phyloP scores from a whole-genome alignment of 176 grass and related monocot species.

The Dactylis glomerata region DNA sequence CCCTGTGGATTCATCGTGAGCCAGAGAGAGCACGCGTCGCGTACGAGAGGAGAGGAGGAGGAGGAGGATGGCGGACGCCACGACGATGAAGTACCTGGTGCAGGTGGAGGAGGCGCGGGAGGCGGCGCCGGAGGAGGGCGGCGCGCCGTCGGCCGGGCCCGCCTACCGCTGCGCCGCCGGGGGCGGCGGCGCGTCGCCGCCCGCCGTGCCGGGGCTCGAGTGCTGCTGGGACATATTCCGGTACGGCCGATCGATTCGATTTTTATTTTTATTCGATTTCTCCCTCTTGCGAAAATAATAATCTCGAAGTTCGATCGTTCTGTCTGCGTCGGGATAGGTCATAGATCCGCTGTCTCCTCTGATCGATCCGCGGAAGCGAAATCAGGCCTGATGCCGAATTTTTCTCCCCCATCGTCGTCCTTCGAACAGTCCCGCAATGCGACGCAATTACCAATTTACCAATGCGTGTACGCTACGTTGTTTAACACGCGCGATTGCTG shows the following conservation, averaged over 20 bases:
- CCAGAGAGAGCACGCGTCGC: not conserved
- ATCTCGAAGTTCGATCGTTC: not conserved
- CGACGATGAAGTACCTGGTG: slow-evolving; percentile 64
- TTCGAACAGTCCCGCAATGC: not conserved
- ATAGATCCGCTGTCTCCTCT: slow-evolving; percentile 4
- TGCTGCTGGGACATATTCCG: slow-evolving; percentile 95
- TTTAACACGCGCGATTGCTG: slow-evolving; percentile 44
- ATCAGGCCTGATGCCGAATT: not conserved
- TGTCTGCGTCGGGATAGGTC: not conserved
- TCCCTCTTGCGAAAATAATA: not conserved
- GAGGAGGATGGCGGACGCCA: slow-evolving; percentile 10
- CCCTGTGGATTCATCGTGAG: slow-evolving; percentile 3
- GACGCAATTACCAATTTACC: not conserved
- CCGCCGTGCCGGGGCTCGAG: slow-evolving; percentile 68
- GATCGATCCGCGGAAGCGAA: not conserved
- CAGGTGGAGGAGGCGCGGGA: slow-evolving; percentile 66
- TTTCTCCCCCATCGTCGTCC: not conserved
- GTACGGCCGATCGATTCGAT: slow-evolving; percentile 28
- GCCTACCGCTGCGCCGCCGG: slow-evolving; percentile 65
- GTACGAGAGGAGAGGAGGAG: not conserved
- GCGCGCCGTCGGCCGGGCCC: slow-evolving; percentile 66
- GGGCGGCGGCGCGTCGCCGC: slow-evolving; percentile 43
- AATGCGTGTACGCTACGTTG: slow-evolving; percentile 40
- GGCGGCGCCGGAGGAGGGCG: slow-evolving; percentile 31
- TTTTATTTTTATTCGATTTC: not conserved